These are phyloP conservation scores for Arthrobotrys musiformis DNA, from an alignment of 2,329 filamentous ascomycete genomes.

Conservation along the genomic window DNA sequence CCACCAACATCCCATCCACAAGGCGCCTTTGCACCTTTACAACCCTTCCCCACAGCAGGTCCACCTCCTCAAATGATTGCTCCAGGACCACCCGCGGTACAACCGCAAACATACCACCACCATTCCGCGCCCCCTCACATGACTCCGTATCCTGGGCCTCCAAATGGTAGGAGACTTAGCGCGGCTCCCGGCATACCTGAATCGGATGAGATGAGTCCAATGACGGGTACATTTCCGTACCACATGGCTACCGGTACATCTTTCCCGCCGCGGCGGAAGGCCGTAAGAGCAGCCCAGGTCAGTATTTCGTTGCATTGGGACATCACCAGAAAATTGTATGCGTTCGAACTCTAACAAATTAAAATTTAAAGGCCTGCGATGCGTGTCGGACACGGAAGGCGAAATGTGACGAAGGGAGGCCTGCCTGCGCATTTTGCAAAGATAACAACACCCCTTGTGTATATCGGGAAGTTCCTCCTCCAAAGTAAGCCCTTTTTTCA, in stretches of 20 bases:
- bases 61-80: conserved; percentile 41
- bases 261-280: conserved; percentile 69
- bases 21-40: conserved; percentile 26
- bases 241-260: conserved; percentile 58
- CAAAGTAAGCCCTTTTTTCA: conserved; percentile 73
- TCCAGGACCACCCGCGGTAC: conserved; percentile 42
- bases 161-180: conserved; percentile 36
- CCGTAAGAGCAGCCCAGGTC: conserved; percentile 74
- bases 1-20: conserved; percentile 30
- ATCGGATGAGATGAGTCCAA: conserved; percentile 49
- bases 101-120: conserved; percentile 51
- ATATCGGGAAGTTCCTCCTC: conserved; percentile 89
- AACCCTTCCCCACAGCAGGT: conserved; percentile 35
- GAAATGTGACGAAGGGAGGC: conserved; percentile 88
- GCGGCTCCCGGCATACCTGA: conserved; percentile 40
- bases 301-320: conserved; percentile 41
- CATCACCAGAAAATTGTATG: conserved; percentile 44
- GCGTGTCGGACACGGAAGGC: conserved; percentile 87
- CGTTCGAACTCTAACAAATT: conserved; percentile 39
- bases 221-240: conserved; percentile 53
- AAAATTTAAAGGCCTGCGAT: conserved; percentile 79
- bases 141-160: conserved; percentile 29
- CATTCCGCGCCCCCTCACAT: conserved; percentile 47
- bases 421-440: conserved; percentile 83
- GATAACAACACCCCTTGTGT: conserved; percentile 86